Evolutionary conservation across 306 rosid genomes (phyloP), one percentile per base, ranked within the genome.

Genomic region (Castanea mollissima): DNA sequence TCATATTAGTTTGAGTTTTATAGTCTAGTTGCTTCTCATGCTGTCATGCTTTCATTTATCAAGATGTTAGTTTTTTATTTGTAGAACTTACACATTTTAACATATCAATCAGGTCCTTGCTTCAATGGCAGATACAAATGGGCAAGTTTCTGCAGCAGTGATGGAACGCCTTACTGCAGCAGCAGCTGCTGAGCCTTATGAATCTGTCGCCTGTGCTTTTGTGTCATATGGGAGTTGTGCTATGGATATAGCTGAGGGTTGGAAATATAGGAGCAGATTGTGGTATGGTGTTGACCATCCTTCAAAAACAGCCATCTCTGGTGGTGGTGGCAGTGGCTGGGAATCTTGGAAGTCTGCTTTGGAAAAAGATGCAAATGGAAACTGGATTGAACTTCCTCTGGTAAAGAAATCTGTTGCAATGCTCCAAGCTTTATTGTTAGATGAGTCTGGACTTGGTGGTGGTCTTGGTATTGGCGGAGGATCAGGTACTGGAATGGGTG

Each of bases 401-500:
- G 91, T 95, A 78, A 95, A 83, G 79, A 93, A 95, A 75, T 95
- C 98, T 56, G 89, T 95, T 78, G 94, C 92, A 77, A 91, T 95
- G 99, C 99, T 95, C 69, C 97, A 93, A 87, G 90, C 99, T 68
- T 85, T 95, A 73, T 89, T 95, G 75, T 89, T 95, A 81, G 97
- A 93, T 85, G 98, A 93, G 80, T 91, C 98, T 18, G 98, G 98
- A 77, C 92, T 90, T 71, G 98, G 99, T 68, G 99, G 99, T 76
- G 97, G 99, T 79, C 99, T 95, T 84, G 98, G 99, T 75, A 95
- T 95, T 62, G 99, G 99, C 62, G 92, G 96, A 82, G 99, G 99
- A 71, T 95, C 99, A 55, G 99, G 99, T 79, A 95, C 99, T 51
- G 99, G 99, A 81, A 95, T 95, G 99, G 99, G 99, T 80, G 99